Conservation (phyloP, 2,329 filamentous ascomycete genomes). For the Claviceps pusilla region DNA sequence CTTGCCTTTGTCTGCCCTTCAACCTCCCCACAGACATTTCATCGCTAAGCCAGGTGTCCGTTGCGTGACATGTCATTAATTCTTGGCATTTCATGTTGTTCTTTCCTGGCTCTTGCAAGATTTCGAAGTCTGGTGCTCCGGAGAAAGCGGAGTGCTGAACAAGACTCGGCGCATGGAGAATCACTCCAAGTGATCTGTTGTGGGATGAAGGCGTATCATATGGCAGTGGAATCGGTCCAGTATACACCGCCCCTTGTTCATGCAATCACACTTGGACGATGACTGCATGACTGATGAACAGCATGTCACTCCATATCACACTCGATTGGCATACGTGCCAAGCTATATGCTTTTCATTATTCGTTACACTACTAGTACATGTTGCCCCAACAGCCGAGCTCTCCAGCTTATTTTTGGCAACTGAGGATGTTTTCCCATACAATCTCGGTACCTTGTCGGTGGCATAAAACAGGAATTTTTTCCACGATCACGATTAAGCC, state of each 20-base stretch:
- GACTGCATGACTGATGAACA: neutral
- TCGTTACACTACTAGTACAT: conserved; percentile 6
- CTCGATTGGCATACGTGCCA: neutral
- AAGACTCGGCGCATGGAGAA: neutral
- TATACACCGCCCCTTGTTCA: neutral
- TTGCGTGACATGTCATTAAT: neutral
- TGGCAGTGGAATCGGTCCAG: neutral
- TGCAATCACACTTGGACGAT: neutral
- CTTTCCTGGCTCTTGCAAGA: neutral
- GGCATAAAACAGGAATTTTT: conserved; percentile 55
- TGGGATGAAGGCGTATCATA: neutral
- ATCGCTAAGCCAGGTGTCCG: neutral
- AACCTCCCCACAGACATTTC: neutral
- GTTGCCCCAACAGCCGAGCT: conserved; percentile 41
- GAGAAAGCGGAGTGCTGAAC: neutral
- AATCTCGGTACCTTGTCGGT: conserved; percentile 67
- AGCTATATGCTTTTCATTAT: conserved; percentile 1
- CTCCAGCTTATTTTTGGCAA: conserved; percentile 37
- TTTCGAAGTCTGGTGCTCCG: neutral
- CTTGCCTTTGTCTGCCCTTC: neutral
- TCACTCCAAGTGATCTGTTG: neutral
- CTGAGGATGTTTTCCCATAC: conserved; percentile 50
- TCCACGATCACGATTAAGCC: conserved; percentile 91
- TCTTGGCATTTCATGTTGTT: neutral
- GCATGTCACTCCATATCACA: neutral